A percentile compares a stretch with the other conserved stretches of the same genome.
Conservation (phyloP, 2,329 filamentous ascomycete genomes). For the Fusarium poae region DNA sequence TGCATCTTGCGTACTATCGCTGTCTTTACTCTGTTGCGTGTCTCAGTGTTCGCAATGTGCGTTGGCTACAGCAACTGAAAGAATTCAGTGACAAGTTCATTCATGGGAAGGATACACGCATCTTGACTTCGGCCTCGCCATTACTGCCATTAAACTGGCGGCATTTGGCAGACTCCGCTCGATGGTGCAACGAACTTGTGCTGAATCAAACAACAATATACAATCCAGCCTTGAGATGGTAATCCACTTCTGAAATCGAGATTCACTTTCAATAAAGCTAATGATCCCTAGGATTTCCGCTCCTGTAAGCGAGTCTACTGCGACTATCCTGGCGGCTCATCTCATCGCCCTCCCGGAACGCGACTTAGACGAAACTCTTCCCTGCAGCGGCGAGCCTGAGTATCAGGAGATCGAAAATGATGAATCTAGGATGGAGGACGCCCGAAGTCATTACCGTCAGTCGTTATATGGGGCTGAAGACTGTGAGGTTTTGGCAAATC, state of each 20-base stretch:
- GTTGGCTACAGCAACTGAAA: not conserved
- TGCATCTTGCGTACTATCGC: not conserved
- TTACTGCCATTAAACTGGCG: not conserved
- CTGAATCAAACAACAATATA: not conserved
- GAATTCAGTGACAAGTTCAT: not conserved
- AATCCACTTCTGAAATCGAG: fast-evolving
- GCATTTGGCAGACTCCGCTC: not conserved
- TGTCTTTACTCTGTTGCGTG: not conserved
- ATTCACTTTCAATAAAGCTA: not conserved
- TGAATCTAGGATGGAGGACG: too few relatives aligned
- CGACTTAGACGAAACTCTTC: not conserved
- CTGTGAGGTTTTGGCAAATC: not conserved
- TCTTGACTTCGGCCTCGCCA: not conserved
- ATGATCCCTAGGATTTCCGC: not conserved
- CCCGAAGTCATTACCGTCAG: not conserved
- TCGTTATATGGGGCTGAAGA: not conserved
- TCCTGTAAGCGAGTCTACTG: not conserved
- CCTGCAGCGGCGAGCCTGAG: too few relatives aligned
- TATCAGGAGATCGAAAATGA: too few relatives aligned
- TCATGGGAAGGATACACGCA: not conserved
- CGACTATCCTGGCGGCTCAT: not conserved
- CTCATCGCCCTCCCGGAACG: not conserved
- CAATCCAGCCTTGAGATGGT: not conserved
- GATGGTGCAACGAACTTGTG: not conserved
- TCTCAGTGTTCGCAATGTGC: not conserved